phyloP scores from a whole-genome alignment of 371 early-diverging fungal genomes.

The Cokeromyces recurvatus region DNA sequence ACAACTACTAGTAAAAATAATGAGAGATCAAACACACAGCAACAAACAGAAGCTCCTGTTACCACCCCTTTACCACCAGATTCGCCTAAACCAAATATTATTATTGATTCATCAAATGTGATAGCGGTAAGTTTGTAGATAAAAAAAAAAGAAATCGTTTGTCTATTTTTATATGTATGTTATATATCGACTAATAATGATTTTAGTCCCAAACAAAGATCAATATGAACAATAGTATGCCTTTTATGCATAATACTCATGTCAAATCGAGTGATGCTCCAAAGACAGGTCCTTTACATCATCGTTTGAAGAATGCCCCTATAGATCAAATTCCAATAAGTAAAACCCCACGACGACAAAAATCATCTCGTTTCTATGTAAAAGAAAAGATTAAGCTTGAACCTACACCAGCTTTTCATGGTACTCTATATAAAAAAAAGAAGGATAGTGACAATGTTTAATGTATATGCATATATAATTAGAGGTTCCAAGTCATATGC shows the following conservation, averaged over 20 bases:
- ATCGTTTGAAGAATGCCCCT: constrained; percentile 68
- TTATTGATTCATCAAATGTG: too few relatives aligned
- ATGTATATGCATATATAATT: neutral
- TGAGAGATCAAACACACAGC: too few relatives aligned
- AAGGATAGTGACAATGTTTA: neutral
- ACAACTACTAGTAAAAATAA: too few relatives aligned
- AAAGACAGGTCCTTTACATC: constrained; percentile 67
- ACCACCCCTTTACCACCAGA: too few relatives aligned
- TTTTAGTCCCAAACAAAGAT: too few relatives aligned
- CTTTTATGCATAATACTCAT: constrained; percentile 23
- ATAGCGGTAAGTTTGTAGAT: too few relatives aligned
- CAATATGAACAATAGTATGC: constrained; percentile 12
- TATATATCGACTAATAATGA: too few relatives aligned
- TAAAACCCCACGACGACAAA: constrained; percentile 78
- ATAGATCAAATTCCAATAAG: constrained; percentile 77
- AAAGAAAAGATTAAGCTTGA: constrained; percentile 77
- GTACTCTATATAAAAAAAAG: constrained; percentile 28
- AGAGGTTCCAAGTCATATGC: constrained; percentile 71
- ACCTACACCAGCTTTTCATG: constrained; percentile 68
- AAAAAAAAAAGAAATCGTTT: too few relatives aligned
- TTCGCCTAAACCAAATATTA: too few relatives aligned
- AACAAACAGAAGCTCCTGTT: too few relatives aligned
- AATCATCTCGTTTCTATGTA: constrained; percentile 81
- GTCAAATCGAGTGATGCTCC: constrained; percentile 35
- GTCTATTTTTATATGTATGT: too few relatives aligned